These are phyloP conservation scores for Backusella westeae DNA, from an alignment of 192 early-diverging fungal species.

Conservation along the genomic window DNA sequence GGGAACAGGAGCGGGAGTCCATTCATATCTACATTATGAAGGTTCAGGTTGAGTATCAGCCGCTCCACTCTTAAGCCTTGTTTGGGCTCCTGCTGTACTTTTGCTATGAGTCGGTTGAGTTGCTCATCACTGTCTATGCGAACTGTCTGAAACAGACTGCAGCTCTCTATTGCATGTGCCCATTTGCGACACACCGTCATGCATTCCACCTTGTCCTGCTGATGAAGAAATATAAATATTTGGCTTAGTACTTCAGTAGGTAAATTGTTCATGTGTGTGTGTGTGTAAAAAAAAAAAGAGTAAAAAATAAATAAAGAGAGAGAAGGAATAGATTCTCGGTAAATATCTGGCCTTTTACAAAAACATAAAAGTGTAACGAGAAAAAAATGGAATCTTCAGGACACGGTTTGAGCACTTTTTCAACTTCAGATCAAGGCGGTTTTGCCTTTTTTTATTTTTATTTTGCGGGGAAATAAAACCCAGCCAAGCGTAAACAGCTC, in stretches of 20 bases:
- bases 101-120: background rate
- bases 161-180: background rate
- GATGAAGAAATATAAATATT: background rate
- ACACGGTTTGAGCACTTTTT: background rate
- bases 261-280: background rate
- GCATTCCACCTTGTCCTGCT: constrained; percentile 2
- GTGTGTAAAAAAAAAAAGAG: background rate
- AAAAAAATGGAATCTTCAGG: background rate
- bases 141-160: background rate
- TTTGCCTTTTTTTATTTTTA: background rate
- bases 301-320: background rate
- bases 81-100: background rate
- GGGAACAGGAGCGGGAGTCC: background rate
- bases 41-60: background rate
- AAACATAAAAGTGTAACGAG: background rate
- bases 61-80: background rate
- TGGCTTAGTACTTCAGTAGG: background rate
- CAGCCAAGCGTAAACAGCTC: background rate
- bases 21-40: background rate
- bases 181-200: background rate
- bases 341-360: background rate
- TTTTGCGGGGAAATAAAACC: background rate
- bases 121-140: constrained; percentile 2
- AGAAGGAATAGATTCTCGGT: background rate
- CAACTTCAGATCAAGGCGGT: background rate